Evolutionary conservation across 495 filamentous ascomycete species (phyloP).

Genomic region (Podospora didyma): DNA sequence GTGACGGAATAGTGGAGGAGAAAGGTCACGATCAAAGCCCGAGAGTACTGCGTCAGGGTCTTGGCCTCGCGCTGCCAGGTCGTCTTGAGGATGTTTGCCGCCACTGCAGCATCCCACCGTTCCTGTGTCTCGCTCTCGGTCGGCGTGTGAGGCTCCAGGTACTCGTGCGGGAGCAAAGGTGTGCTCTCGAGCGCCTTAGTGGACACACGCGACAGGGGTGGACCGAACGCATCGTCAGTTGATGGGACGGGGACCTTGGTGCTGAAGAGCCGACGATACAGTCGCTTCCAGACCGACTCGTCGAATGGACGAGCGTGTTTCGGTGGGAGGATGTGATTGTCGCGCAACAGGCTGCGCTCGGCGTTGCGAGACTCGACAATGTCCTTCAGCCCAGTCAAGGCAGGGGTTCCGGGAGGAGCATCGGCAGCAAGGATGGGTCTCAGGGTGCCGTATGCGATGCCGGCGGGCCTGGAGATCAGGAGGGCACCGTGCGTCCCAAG

Average conservation of each 20-base stretch:
- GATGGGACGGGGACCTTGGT: conserved; percentile 52
- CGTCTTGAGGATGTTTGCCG: conserved; percentile 68
- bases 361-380: conserved; percentile 58
- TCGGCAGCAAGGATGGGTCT: conserved; percentile 40
- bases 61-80: conserved; percentile 80
- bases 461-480: conserved; percentile 64
- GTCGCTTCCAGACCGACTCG: conserved; percentile 15
- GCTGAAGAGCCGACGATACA: conserved; percentile 42
- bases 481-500: conserved; percentile 31
- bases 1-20: conserved; percentile 70
- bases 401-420: conserved; percentile 46
- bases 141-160: conserved; percentile 10
- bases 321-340: conserved; percentile 70
- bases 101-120: conserved; percentile 73
- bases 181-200: conserved; percentile 34
- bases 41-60: conserved; percentile 54
- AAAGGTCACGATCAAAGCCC: conserved; percentile 64
- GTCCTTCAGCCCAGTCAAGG: conserved; percentile 43
- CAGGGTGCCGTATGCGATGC: conserved; percentile 58
- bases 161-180: conserved; percentile 25
- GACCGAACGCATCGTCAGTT: conserved; percentile 49
- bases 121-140: conserved; percentile 29
- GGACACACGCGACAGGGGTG: conserved; percentile 5
- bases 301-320: conserved; percentile 43
- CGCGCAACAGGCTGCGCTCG: conserved; percentile 69